Evolutionary conservation across 2,329 filamentous ascomycete genomes (phyloP).

Genomic region (Magnaporthiopsis poae): DNA sequence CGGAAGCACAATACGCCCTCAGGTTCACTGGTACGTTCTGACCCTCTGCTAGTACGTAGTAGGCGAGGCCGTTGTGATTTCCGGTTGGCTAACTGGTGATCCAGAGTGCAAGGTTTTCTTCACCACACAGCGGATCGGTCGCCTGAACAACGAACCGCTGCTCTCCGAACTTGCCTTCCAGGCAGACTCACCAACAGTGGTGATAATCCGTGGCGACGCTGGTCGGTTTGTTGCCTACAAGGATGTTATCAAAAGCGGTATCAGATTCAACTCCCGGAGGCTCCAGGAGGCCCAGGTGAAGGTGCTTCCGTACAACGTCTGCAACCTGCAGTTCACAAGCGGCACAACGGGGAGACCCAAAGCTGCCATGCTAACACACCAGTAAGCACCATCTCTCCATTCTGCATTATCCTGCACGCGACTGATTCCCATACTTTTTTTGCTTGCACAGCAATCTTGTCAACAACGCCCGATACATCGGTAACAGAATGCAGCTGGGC

Average conservation of each 20-base stretch:
- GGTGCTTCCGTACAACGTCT: constrained; percentile 56
- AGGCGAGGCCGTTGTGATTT: too few relatives aligned
- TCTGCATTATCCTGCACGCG: neutral
- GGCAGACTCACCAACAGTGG: constrained; percentile 37
- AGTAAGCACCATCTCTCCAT: constrained; percentile 31
- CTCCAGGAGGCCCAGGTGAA: constrained; percentile 44
- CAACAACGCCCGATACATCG: constrained; percentile 61
- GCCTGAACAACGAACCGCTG: constrained; percentile 51
- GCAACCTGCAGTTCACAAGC: constrained; percentile 66
- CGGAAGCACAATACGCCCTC: constrained; percentile 61
- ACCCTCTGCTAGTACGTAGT: neutral
- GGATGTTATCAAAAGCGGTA: constrained; percentile 44
- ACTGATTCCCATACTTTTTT: constrained; percentile 10
- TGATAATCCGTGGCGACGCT: constrained; percentile 50
- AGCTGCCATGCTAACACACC: constrained; percentile 64
- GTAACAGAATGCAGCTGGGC: constrained; percentile 63
- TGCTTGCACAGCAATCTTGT: constrained; percentile 39
- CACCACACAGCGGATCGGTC: constrained; percentile 59
- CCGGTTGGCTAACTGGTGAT: neutral
- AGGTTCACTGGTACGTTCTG: constrained; percentile 52
- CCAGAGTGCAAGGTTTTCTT: constrained; percentile 63
- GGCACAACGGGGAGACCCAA: constrained; percentile 67
- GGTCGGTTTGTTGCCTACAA: constrained; percentile 50
- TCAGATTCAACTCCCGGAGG: constrained; percentile 29
- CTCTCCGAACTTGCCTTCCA: constrained; percentile 42